Base-by-base conservation (phyloP, 129 eudicot genomes). In the Gnaphalium uliginosum region DNA sequence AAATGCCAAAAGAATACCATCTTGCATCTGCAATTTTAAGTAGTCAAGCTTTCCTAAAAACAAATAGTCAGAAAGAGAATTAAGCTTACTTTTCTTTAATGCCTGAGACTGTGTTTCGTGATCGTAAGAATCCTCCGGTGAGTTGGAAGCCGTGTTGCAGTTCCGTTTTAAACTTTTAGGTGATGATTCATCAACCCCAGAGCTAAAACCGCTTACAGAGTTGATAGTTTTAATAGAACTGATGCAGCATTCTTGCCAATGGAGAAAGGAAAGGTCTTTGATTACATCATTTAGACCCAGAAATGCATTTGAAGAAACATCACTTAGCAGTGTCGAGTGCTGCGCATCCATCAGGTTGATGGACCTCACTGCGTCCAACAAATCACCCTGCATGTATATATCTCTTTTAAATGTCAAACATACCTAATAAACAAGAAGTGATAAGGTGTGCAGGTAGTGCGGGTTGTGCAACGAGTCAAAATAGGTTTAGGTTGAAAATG, bases 241-340 rank as follows among this genome's bases (percentile, higher is more conserved):
- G 57, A 84, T 65, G 72, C 80, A 81, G 65, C 88, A 84, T 74
- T 77, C 85, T 18, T 68, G 76, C 83, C 85, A 81, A 18, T 62
- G 71, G 59, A 84, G 80, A 35, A 3, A 37, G 0, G 64, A 76
- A 19, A 84, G 74, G 71, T 81, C 88, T 23, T n/a, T 69, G 50
- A 81, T 77, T n/a, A 75, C 83, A 43, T 84, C 83, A 37, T 77
- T 61, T 11, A 75, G 62, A 29, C 77, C 59, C 66, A 84, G 30
- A 41, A 77, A 77, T 2, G 85, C 88, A 27, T 69, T 64, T 8
- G 85, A 76, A 76, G 87, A 80, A 58, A 80, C 59, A 27, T 80
- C 81, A 66, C 71, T 68, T 53, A 62, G 60, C 37, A 84, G 57
- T 23, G 80, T 84, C 66, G 85, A 84, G 51, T 72, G 78, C 7